Evolutionary conservation across 2,329 filamentous ascomycete genomes (phyloP).

Genomic region (Pochonia chlamydosporia): DNA sequence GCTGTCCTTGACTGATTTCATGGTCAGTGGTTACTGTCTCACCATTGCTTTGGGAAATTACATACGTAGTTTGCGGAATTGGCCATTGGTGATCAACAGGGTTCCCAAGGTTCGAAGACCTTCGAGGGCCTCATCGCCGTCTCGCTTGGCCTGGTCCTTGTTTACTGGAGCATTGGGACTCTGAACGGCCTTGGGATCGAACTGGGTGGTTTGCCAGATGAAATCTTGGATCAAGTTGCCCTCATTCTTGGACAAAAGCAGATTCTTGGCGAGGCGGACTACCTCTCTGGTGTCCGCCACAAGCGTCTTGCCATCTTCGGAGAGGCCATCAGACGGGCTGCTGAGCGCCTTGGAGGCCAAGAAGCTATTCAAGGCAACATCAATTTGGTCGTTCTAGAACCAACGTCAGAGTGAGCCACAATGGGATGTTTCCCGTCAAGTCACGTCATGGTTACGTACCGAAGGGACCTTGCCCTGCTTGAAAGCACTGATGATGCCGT

Average conservation of each 20-base stretch:
- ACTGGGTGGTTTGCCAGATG: conserved; percentile 84
- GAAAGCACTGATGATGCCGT: conserved; percentile 84
- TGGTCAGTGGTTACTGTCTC: conserved; percentile 13
- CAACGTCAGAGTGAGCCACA: neutral
- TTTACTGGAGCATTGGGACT: conserved; percentile 62
- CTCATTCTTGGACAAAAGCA: conserved; percentile 89
- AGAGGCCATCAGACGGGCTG: conserved; percentile 70
- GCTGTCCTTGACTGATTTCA: conserved; percentile 62
- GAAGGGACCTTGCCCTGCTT: conserved; percentile 86
- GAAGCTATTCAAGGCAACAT: conserved; percentile 87
- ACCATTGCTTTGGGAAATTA: conserved; percentile 17
- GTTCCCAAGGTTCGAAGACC: conserved; percentile 84
- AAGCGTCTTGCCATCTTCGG: conserved; percentile 72
- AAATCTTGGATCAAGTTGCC: conserved; percentile 95
- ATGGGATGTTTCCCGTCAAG: neutral
- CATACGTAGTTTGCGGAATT: conserved; percentile 85
- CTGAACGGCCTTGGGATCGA: conserved; percentile 56
- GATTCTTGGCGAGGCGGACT: conserved; percentile 74
- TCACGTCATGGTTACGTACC: conserved; percentile 41
- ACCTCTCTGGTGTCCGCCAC: conserved; percentile 73
- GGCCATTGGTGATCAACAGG: conserved; percentile 88
- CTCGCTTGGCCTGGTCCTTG: conserved; percentile 73
- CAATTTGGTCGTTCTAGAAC: conserved; percentile 83
- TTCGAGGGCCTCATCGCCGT: conserved; percentile 76
- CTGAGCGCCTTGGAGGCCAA: conserved; percentile 65